phyloP scores from a whole-genome alignment of 345 rosid species.

The Hibiscus mutabilis region DNA sequence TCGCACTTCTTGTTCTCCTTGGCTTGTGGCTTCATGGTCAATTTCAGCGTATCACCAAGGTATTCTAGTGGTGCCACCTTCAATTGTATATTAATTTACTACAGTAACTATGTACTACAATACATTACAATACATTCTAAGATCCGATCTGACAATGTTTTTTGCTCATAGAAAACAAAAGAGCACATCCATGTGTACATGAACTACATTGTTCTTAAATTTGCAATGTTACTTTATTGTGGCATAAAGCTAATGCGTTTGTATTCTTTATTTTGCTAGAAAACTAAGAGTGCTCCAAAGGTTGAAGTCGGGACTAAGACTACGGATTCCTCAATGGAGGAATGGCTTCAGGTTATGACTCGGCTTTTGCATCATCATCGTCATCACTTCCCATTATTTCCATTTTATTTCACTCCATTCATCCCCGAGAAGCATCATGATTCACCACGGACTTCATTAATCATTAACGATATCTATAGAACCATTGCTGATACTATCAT shows the following conservation, averaged over 20 bases:
- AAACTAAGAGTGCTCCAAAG: not conserved
- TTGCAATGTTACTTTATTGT: not conserved
- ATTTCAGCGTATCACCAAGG: not conserved
- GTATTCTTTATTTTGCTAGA: not conserved
- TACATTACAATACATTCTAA: not conserved
- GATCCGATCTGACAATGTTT: not conserved
- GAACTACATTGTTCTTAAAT: not conserved
- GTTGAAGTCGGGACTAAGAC: not conserved
- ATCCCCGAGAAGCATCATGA: not conserved
- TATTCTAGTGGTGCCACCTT: not conserved
- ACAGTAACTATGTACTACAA: not conserved
- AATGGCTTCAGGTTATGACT: not conserved
- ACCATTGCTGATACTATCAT: not conserved
- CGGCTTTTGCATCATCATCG: not conserved
- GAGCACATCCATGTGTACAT: not conserved
- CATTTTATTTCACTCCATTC: not conserved
- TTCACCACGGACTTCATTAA: not conserved
- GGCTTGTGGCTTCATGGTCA: not conserved
- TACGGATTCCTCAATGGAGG: not conserved
- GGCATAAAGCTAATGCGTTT: not conserved
- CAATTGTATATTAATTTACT: not conserved
- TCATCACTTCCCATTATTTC: not conserved
- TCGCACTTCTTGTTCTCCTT: not conserved
- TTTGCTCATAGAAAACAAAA: not conserved
- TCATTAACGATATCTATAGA: not conserved